Evolutionary conservation across 164 flowering plant genomes (phyloP), one percentile per base, ranked within the genome.

Genomic region (Tetrastigma voinierianum): DNA sequence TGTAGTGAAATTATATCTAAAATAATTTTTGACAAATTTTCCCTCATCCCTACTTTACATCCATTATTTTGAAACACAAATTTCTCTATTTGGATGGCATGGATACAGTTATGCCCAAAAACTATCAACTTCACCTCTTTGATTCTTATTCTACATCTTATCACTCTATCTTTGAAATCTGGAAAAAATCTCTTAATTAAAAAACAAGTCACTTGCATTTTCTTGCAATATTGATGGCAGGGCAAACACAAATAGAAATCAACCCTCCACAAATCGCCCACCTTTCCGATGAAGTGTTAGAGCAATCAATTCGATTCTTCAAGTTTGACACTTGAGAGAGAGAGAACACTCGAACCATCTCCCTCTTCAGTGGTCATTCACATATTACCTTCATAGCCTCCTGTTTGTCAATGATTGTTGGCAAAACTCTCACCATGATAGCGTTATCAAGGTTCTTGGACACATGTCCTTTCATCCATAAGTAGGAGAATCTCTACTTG

Each of bases 401-500:
- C 83, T 90, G 93, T 54, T 77, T 46, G 73, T 86, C 70, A 90
- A 90, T 57, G 77, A 90, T 57, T 90, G n/a, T n/a, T n/a, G n/a
- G n/a, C n/a, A n/a, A n/a, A n/a, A n/a, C n/a, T n/a, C n/a, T n/a
- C n/a, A n/a, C 90, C 79, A 78, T 80, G 69, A 20, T 47, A 0
- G 77, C 72, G 25, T 86, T 89, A 25, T 86, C 62, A 65, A 65
- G 47, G 7, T 67, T 21, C 78, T 91, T 19, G 90, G 95, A 9
- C 74, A 89, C 57, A 54, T 90, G 23, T 83, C 94, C 9, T 90
- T 90, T 65, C 97, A 92, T 77, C 92, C 96, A 9, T 77, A 88
- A 46, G 19, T 67, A 4, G 94, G 90, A 74, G 90, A 92, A 59
- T 94, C 94, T 43, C 74, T 90, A 6, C 85, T 92, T 19, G 97